Percentiles rank a stretch among this genome's conserved stretches.
These are phyloP conservation scores for Stagonosporopsis tanaceti DNA, from an alignment of 2,329 filamentous ascomycete species.

Conservation along the genomic window DNA sequence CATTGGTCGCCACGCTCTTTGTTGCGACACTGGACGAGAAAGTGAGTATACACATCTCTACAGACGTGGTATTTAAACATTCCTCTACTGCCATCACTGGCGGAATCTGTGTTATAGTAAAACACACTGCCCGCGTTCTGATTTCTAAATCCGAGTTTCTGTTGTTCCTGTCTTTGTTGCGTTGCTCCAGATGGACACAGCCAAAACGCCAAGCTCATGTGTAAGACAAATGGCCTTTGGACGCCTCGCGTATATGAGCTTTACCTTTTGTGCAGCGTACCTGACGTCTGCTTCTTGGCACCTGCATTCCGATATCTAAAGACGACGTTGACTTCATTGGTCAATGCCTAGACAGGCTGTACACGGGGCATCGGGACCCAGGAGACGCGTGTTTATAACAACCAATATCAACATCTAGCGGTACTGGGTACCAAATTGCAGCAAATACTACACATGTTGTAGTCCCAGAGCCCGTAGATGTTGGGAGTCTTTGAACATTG, in stretches of 20 bases:
- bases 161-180: not conserved
- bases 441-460: too few relatives aligned
- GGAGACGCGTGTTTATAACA: too few relatives aligned
- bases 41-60: not conserved
- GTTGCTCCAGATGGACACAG: not conserved
- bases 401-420: too few relatives aligned
- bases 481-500: too few relatives aligned
- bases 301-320: not conserved
- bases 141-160: not conserved
- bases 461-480: too few relatives aligned
- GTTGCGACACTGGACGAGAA: not conserved
- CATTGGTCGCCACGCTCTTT: constrained; percentile 1
- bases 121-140: too few relatives aligned
- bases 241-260: not conserved
- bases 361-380: too few relatives aligned
- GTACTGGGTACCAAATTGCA: too few relatives aligned
- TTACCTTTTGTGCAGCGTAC: not conserved
- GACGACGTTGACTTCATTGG: not conserved
- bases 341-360: not conserved
- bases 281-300: not conserved
- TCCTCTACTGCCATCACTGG: not conserved
- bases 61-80: not conserved
- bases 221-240: not conserved
- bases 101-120: not conserved
- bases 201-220: constrained; percentile 4